These are phyloP conservation scores for Phytopythium boreale DNA, from an alignment of 352 stramenopile genomes.

Conservation along the genomic window DNA sequence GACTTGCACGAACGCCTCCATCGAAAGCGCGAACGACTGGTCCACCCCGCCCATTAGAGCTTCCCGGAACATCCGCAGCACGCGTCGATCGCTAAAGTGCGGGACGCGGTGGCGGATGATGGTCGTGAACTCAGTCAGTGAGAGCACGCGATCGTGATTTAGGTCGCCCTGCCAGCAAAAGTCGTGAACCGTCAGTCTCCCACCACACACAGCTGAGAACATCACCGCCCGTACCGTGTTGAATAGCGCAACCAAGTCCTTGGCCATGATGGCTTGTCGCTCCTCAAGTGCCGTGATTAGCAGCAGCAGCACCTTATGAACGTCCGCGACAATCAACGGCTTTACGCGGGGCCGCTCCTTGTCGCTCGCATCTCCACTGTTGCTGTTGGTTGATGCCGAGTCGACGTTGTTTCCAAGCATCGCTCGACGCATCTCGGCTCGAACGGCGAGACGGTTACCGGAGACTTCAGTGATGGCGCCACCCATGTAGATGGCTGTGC, in stretches of 20 bases:
- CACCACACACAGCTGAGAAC: too few relatives aligned
- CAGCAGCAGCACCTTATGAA: slow-evolving; percentile 55
- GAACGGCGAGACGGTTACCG: slow-evolving; percentile 64
- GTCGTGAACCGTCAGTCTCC: background rate
- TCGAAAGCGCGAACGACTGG: slow-evolving; percentile 75
- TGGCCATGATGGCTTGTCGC: slow-evolving; percentile 47
- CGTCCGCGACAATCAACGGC: slow-evolving; percentile 51
- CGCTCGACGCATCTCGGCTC: slow-evolving; percentile 63
- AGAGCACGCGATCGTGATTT: slow-evolving; percentile 73
- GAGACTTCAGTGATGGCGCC: slow-evolving; percentile 42
- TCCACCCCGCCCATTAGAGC: slow-evolving; percentile 54
- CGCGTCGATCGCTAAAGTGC: slow-evolving; percentile 60
- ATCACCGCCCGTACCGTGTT: slow-evolving; percentile 27
- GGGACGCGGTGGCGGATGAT: slow-evolving; percentile 58
- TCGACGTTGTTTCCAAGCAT: slow-evolving; percentile 39
- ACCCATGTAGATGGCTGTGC: slow-evolving; percentile 56
- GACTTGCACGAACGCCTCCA: slow-evolving; percentile 63
- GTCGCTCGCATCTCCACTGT: slow-evolving; percentile 9
- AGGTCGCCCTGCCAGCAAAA: slow-evolving; percentile 37
- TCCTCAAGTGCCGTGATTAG: slow-evolving; percentile 60
- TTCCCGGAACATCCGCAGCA: slow-evolving; percentile 78
- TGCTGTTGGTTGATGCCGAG: background rate
- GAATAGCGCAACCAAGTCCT: slow-evolving; percentile 50
- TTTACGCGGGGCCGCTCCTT: slow-evolving; percentile 12
- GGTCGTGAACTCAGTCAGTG: slow-evolving; percentile 59